phyloP scores from a whole-genome alignment of 2,329 filamentous ascomycete species.

The Colletotrichum spaethianum region DNA sequence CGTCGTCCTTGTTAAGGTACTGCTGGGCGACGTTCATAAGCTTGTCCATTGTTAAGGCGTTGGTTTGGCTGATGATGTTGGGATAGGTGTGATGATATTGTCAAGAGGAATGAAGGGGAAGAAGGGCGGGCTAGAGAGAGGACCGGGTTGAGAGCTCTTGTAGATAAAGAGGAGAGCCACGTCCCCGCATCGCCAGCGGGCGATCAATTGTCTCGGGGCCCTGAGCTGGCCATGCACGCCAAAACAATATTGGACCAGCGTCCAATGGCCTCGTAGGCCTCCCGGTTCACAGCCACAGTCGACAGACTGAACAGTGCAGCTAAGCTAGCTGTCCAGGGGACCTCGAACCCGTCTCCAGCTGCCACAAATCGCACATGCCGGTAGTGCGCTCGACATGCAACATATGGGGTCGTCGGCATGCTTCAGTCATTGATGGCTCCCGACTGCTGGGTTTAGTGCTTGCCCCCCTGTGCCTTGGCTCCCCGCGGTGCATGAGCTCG shows the following conservation, averaged over 20 bases:
- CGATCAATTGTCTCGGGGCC: conserved; percentile 34
- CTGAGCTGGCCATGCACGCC: conserved; percentile 36
- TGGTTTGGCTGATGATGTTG: neutral
- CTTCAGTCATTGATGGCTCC: neutral
- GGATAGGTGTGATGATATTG: neutral
- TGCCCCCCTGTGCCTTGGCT: neutral
- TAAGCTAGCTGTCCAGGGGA: conserved; percentile 6
- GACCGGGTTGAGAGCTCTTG: conserved; percentile 28
- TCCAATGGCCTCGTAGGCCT: conserved; percentile 13
- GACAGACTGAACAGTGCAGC: neutral
- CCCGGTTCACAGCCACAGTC: conserved; percentile 29
- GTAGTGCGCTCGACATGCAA: neutral
- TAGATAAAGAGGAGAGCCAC: conserved; percentile 16
- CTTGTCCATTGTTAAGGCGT: conserved; percentile 52
- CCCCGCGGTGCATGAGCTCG: neutral
- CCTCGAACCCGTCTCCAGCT: conserved; percentile 7
- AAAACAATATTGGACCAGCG: conserved; percentile 5
- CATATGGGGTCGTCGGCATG: neutral
- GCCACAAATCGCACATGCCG: neutral
- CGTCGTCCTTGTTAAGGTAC: conserved; percentile 49
- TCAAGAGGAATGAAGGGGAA: neutral
- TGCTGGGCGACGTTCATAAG: conserved; percentile 51
- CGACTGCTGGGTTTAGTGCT: neutral
- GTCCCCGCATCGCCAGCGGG: conserved; percentile 32
- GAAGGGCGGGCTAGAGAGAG: neutral